phyloP scores from a whole-genome alignment of 2,329 filamentous ascomycete species.

The Fusarium sp. region DNA sequence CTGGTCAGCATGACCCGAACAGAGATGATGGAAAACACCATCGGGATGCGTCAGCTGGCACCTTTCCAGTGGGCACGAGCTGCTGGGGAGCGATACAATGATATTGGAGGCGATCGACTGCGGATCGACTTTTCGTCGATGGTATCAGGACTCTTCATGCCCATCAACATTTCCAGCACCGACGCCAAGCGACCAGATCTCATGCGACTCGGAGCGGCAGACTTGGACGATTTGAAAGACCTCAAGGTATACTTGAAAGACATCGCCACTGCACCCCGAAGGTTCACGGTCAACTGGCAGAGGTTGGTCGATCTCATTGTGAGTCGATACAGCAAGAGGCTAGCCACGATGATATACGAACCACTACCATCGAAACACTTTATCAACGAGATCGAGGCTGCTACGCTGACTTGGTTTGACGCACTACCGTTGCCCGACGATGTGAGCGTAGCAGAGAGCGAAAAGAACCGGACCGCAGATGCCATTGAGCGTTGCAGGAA shows the following conservation, averaged over 20 bases:
- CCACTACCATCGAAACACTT: constrained; percentile 45
- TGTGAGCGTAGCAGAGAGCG: constrained; percentile 29
- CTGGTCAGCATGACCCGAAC: constrained; percentile 47
- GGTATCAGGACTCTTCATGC: constrained; percentile 61
- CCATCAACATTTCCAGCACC: constrained; percentile 58
- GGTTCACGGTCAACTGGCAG: constrained; percentile 67
- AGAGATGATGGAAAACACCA: constrained; percentile 26
- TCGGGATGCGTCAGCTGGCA: constrained; percentile 41
- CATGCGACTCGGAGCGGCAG: constrained; percentile 45
- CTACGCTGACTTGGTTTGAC: constrained; percentile 56
- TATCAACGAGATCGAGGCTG: constrained; percentile 48
- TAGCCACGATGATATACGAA: constrained; percentile 53
- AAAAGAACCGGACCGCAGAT: constrained; percentile 51
- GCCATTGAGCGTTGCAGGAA: constrained; percentile 54
- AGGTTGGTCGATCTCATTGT: constrained; percentile 69
- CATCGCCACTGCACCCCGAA: constrained; percentile 50
- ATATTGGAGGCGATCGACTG: constrained; percentile 53
- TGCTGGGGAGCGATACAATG: constrained; percentile 55
- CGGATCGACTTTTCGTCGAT: constrained; percentile 59
- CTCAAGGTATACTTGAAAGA: constrained; percentile 55
- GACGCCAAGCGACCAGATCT: constrained; percentile 46
- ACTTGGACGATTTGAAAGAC: constrained; percentile 44
- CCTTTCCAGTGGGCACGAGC: constrained; percentile 54
- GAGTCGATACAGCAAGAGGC: constrained; percentile 64
- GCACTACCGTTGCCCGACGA: constrained; percentile 44